Conservation (phyloP, 2,329 filamentous ascomycete species). For the Diaporthe helianthi region DNA sequence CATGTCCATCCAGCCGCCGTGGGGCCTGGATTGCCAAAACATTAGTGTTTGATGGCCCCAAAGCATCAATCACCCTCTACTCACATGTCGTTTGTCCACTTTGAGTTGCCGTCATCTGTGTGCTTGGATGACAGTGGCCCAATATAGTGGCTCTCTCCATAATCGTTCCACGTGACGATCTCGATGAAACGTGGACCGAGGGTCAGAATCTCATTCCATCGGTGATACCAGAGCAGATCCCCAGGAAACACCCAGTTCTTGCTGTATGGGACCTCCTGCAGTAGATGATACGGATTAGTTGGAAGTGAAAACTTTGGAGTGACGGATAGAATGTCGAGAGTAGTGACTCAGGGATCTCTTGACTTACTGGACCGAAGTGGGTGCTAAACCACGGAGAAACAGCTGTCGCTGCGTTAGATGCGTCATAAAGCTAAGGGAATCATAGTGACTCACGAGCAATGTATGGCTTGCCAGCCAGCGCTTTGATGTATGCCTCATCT, state of each 20-base stretch:
- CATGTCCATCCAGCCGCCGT: slow-evolving; percentile 60
- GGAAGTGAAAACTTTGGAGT: too few species aligned
- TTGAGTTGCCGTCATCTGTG: slow-evolving; percentile 52
- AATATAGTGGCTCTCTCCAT: slow-evolving; percentile 63
- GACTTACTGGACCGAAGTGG: slow-evolving; percentile 8
- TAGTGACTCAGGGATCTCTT: accelerated
- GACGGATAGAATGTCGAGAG: neutral
- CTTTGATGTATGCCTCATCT: slow-evolving; percentile 45
- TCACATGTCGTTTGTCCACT: slow-evolving; percentile 58
- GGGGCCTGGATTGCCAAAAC: slow-evolving; percentile 41
- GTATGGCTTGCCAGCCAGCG: slow-evolving; percentile 41
- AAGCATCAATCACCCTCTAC: neutral
- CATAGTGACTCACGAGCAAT: slow-evolving; percentile 34
- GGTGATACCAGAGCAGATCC: slow-evolving; percentile 64
- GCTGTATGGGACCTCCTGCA: slow-evolving; percentile 51
- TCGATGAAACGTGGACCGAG: slow-evolving; percentile 56
- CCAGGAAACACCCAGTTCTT: slow-evolving; percentile 67
- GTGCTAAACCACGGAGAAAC: slow-evolving; percentile 50
- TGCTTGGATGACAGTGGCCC: slow-evolving; percentile 55
- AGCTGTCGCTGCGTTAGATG: slow-evolving; percentile 29
- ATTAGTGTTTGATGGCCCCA: neutral
- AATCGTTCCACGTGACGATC: slow-evolving; percentile 57
- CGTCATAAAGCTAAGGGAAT: slow-evolving; percentile 28
- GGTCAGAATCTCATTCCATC: slow-evolving; percentile 58
- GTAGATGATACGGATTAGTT: slow-evolving; percentile 44